Evolutionary conservation across 2,329 filamentous ascomycete genomes (phyloP).

Genomic region (Neopestalotiopsis sp.): DNA sequence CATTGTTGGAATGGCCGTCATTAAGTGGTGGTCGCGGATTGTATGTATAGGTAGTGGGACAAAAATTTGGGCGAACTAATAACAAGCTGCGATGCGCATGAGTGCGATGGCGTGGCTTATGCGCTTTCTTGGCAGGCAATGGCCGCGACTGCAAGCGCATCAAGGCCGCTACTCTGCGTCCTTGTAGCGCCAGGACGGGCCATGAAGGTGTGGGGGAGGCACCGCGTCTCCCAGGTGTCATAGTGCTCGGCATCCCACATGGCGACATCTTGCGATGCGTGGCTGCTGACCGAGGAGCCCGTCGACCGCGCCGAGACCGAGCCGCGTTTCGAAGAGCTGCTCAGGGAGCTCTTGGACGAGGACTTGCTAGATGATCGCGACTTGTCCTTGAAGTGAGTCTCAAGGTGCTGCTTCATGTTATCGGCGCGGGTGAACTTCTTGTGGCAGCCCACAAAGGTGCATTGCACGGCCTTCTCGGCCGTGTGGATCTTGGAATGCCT

Average conservation of each 20-base stretch:
- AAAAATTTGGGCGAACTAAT: too few relatives aligned
- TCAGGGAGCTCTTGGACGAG: constrained; percentile 31
- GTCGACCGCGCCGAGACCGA: constrained; percentile 39
- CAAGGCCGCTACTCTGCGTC: constrained; percentile 55
- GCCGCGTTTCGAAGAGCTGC: constrained; percentile 33
- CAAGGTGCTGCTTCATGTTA: constrained; percentile 87
- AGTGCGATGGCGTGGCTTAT: background rate
- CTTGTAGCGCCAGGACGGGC: constrained; percentile 49
- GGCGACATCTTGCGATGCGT: constrained; percentile 34
- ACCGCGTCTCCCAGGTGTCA: constrained; percentile 41
- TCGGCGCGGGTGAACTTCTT: constrained; percentile 83
- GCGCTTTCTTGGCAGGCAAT: constrained; percentile 53
- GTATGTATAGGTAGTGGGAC: background rate
- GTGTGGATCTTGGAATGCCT: constrained; percentile 86
- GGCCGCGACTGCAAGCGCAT: constrained; percentile 53
- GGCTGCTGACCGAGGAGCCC: constrained; percentile 35
- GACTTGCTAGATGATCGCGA: constrained; percentile 45
- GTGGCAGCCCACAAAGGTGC: constrained; percentile 71
- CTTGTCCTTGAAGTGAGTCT: constrained; percentile 75
- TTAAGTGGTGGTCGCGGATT: background rate
- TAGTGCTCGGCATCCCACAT: constrained; percentile 50
- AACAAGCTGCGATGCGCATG: background rate
- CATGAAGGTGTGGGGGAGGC: constrained; percentile 52
- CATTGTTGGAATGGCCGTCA: background rate
- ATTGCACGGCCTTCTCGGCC: constrained; percentile 76